Evolutionary conservation across 306 rosid genomes (phyloP), one percentile per base, ranked within the genome.

Genomic region (Lotus japonicus): DNA sequence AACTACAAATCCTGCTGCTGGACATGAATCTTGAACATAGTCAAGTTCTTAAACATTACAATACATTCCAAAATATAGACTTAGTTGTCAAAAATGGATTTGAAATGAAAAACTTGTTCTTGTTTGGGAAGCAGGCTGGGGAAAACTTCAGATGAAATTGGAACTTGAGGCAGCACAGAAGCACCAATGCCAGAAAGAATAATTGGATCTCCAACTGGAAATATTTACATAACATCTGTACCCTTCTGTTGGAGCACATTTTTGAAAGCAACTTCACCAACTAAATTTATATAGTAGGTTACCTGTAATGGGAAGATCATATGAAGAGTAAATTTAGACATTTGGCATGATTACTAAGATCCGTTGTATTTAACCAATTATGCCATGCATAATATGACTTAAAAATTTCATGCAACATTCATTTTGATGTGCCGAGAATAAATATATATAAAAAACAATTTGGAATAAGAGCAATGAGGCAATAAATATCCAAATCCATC

Each of bases 211-310:
- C 58, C 65, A 44, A 42, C 9, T 21, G 19, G 19, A 41, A 46
- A 51, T n/a, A 49, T 65, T 76, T 69, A 78, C 79, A 81, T 83
- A 59, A 26, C 62, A 49, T 76, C 85, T 73, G 33, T 72, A n/a
- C 87, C 86, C 72, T 45, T 72, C 79, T 82, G 83, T 41, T 80
- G 88, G 55, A 78, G 75, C 44, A 80, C 48, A 69, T 69, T 75
- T 76, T 42, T 73, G 49, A 70, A 79, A 26, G 51, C 73, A 56
- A 78, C 72, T 61, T 76, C 81, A 13, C 86, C 86, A 31, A 41
- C 44, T 5, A 69, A 59, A 61, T 38, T 78, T 26, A 86, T 66
- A 70, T 80, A 76, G 75, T 60, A 78, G 28, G 85, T 83, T 51
- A 64, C 86, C 86, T 86, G 81, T 59, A 42, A 74, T 51, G 52